Conservation (phyloP, 208 protist species). For the Leishmania tropica region DNA sequence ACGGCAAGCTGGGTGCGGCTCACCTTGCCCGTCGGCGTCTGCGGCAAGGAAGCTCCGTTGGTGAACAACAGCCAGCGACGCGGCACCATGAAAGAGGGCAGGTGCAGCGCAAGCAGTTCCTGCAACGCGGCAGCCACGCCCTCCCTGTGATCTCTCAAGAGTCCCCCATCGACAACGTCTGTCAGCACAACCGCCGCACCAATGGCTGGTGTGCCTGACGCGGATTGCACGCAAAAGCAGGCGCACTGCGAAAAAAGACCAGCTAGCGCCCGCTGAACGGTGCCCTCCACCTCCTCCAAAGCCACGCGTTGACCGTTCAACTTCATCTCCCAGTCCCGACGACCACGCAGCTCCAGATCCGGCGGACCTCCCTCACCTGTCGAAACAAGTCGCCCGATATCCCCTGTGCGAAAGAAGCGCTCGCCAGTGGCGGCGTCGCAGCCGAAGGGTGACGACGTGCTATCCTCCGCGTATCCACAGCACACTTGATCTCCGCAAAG, state of each 20-base stretch:
- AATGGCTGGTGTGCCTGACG: conserved; percentile 9
- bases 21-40: conserved; percentile 50
- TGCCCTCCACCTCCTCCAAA: conserved; percentile 60
- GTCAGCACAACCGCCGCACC: conserved; percentile 26
- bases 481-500: conserved; percentile 56
- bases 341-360: conserved; percentile 35
- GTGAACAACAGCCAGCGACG: conserved; percentile 32
- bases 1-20: conserved; percentile 28
- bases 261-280: conserved; percentile 24
- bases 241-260: conserved; percentile 17
- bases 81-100: conserved; percentile 50
- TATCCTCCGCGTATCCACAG: conserved; percentile 43
- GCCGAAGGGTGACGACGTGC: conserved; percentile 19
- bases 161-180: background rate
- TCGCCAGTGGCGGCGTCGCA: conserved; percentile 9
- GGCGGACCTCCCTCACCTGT: background rate
- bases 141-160: conserved; percentile 3
- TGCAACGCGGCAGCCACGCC: conserved; percentile 28
- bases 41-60: conserved; percentile 27
- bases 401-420: conserved; percentile 52
- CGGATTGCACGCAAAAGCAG: conserved; percentile 37
- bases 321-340: conserved; percentile 60
- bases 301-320: conserved; percentile 60
- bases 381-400: conserved; percentile 27
- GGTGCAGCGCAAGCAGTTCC: conserved; percentile 29